Evolutionary conservation across 2,329 filamentous ascomycete genomes (phyloP).

Genomic region (Aspergillus quadricinctus): DNA sequence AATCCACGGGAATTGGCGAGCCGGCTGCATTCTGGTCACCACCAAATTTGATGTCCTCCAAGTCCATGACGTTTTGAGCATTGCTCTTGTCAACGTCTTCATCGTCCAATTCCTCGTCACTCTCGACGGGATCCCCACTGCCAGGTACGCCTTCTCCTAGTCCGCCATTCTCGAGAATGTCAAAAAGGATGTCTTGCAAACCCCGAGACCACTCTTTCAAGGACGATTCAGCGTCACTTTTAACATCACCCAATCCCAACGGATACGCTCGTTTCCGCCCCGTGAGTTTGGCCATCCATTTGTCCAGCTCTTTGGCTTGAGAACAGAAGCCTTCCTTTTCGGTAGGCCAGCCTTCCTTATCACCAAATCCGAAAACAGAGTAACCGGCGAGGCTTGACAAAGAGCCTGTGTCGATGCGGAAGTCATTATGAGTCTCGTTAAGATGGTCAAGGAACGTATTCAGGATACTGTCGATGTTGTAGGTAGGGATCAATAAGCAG

Average conservation of each 20-base stretch:
- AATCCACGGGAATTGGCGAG: constrained; percentile 72
- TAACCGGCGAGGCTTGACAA: constrained; percentile 75
- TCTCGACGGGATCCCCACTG: constrained; percentile 79
- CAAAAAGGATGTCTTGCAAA: constrained; percentile 64
- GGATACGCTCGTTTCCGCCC: constrained; percentile 82
- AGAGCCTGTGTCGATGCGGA: constrained; percentile 87
- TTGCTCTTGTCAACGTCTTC: constrained; percentile 49
- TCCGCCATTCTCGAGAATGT: constrained; percentile 48
- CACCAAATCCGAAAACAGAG: constrained; percentile 89
- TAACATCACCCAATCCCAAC: constrained; percentile 81
- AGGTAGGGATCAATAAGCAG: constrained; percentile 78
- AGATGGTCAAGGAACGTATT: constrained; percentile 84
- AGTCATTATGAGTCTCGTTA: constrained; percentile 91
- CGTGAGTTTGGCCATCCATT: constrained; percentile 95
- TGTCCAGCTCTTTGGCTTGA: constrained; percentile 84
- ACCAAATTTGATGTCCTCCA: constrained; percentile 70
- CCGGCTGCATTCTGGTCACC: constrained; percentile 22
- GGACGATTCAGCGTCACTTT: constrained; percentile 62
- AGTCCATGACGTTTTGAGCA: constrained; percentile 60
- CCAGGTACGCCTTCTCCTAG: constrained; percentile 67
- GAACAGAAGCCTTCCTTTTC: constrained; percentile 90
- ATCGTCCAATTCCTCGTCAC: constrained; percentile 68
- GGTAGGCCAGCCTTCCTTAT: constrained; percentile 85
- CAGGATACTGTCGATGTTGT: constrained; percentile 91
- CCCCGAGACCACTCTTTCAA: constrained; percentile 76